Evolutionary conservation across 169 alveolate species (phyloP).

Genomic region (Plasmodium knowlesi): DNA sequence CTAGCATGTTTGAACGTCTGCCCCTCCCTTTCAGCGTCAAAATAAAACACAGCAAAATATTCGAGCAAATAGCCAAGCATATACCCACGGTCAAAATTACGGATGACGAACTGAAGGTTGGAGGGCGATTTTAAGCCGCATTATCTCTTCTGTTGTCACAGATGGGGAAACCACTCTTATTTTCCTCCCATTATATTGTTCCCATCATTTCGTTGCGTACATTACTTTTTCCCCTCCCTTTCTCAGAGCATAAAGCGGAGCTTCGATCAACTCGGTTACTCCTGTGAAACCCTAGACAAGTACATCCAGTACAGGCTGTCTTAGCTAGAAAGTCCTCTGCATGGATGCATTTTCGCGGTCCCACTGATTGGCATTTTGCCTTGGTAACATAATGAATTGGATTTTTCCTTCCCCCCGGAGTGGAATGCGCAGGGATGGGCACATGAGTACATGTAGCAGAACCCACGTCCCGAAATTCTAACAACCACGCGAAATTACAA

Average conservation of each 20-base stretch:
- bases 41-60: conserved; percentile 67
- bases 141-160: not conserved
- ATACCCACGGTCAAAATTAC: conserved; percentile 69
- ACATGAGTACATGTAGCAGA: not conserved
- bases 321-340: not conserved
- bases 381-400: not conserved
- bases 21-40: conserved; percentile 28
- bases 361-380: not conserved
- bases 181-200: not conserved
- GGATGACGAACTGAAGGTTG: conserved; percentile 64
- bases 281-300: conserved; percentile 55
- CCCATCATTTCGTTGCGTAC: not conserved
- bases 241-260: conserved; percentile 20
- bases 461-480: too few relatives aligned
- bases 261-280: conserved; percentile 46
- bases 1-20: not conserved
- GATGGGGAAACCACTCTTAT: not conserved
- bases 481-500: not conserved
- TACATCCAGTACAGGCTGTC: conserved; percentile 57
- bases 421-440: not conserved
- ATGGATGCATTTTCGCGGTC: too few relatives aligned
- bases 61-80: conserved; percentile 65
- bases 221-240: not conserved
- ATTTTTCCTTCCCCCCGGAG: not conserved
- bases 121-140: not conserved